Evolutionary conservation across 164 flowering plant species (phyloP), one percentile per base, ranked within the genome.

Genomic region (Chimonanthus praecox): DNA sequence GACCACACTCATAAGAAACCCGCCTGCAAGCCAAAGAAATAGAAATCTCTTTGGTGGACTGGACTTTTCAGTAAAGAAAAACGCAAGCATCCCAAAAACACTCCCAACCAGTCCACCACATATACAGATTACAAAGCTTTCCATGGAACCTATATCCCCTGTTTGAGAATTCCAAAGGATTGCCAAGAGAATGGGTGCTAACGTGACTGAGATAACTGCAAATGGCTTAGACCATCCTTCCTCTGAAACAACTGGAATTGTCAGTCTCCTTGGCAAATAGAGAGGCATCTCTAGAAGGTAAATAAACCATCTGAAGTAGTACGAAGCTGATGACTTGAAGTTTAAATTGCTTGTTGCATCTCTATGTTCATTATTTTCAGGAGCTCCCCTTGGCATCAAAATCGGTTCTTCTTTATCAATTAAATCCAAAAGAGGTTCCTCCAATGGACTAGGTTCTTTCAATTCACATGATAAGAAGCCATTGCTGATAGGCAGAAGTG

Each of bases 1-100:
- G 46, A 80, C 71, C 47, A 87, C 78, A 63, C 90, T 87, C 90
- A 86, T 87, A 4, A 86, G 47, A 70, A 87, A 87, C 5, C 90
- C 90, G 0, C 87, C 88, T 2, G 71, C 71, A 18, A 87, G 82
- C 90, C 90, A 87, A 68, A 83, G 83, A 33, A 87, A 71, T 16
- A 80, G 50, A 73, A 74, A 84, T 33, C 62, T 84, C 64, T 43
- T 77, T 18, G 88, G 88, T 67, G 87, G 87, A 69, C 65, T 78
- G 6, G 78, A 80, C 8, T 13, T 9, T 46, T 58, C 71, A 2
- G 87, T 85, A 58, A 72, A 71, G 11, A 78, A 11, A 73, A 73
- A 69, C n/a, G 86, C 84, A 49, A 78, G 58, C 16, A 78, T 54
- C 43, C 90, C 87, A 5, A 82, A 70, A 7, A 71, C 9, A 47